These are phyloP conservation scores for Trichoderma simmonsii DNA, from an alignment of 2,329 filamentous ascomycete species.

Conservation along the genomic window DNA sequence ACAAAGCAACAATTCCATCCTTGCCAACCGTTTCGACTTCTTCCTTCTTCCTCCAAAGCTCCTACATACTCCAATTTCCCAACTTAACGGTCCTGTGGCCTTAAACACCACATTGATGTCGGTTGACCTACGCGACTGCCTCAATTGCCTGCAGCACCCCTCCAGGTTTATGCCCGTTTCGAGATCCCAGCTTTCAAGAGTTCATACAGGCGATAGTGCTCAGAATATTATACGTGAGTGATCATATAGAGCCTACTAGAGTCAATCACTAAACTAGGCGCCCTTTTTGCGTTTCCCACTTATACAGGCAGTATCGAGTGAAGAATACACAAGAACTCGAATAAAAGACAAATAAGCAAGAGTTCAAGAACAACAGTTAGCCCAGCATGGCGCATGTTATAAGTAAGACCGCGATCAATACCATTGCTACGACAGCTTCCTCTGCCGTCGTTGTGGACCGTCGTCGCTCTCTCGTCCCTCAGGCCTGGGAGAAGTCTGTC, in stretches of 20 bases:
- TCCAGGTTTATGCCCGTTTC: conserved; percentile 57
- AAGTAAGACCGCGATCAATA: conserved; percentile 19
- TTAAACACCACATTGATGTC: conserved; percentile 54
- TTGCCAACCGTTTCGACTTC: neutral
- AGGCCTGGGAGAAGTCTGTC: conserved; percentile 53
- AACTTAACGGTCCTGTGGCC: conserved; percentile 9
- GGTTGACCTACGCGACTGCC: conserved; percentile 55
- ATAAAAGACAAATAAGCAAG: neutral
- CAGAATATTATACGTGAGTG: conserved; percentile 50
- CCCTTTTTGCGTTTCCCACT: neutral
- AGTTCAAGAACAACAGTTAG: neutral
- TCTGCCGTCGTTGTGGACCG: neutral
- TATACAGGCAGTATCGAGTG: conserved; percentile 16
- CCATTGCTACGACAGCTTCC: conserved; percentile 11
- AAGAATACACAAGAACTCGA: neutral
- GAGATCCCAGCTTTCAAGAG: conserved; percentile 52
- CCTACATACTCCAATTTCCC: neutral
- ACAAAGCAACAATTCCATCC: neutral
- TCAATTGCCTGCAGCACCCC: conserved; percentile 55
- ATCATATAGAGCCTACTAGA: neutral
- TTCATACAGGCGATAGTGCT: conserved; percentile 56
- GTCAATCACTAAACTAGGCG: conserved; percentile 5
- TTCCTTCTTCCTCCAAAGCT: neutral
- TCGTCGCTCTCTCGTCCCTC: conserved; percentile 49
- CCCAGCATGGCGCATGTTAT: conserved; percentile 19